phyloP scores from a whole-genome alignment of 2,329 filamentous ascomycete genomes.

The Fusarium tjaetaba region DNA sequence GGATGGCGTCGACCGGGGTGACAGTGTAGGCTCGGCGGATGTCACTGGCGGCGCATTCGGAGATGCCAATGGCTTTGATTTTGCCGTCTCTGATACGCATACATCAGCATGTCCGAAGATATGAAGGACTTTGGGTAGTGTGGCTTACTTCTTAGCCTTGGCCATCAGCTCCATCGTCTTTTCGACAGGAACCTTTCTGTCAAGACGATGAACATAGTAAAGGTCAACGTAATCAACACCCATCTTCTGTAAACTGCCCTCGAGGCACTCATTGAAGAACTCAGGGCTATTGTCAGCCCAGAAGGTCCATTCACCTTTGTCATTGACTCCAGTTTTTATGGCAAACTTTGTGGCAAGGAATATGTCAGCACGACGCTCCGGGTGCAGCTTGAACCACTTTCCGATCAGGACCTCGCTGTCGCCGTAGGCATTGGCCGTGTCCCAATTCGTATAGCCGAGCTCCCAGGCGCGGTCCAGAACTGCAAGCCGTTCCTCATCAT shows the following conservation, averaged over 20 bases:
- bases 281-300: background rate
- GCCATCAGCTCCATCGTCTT: background rate
- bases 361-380: background rate
- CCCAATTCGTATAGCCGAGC: background rate
- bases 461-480: background rate
- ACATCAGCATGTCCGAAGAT: fast-evolving
- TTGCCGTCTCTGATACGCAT: background rate
- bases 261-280: background rate
- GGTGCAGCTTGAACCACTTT: background rate
- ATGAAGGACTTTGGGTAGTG: fast-evolving
- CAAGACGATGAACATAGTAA: background rate
- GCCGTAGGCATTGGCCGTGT: background rate
- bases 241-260: background rate
- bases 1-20: background rate
- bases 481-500: background rate
- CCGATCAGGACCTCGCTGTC: background rate
- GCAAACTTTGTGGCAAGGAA: background rate
- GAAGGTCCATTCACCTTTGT: fast-evolving
- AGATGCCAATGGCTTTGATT: background rate
- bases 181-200: background rate
- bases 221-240: background rate
- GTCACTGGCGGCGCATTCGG: background rate
- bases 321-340: background rate
- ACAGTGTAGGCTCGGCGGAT: background rate
- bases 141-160: background rate